Evolutionary conservation across 441 rosid genomes (phyloP).

Genomic region (Corymbia calophylla): DNA sequence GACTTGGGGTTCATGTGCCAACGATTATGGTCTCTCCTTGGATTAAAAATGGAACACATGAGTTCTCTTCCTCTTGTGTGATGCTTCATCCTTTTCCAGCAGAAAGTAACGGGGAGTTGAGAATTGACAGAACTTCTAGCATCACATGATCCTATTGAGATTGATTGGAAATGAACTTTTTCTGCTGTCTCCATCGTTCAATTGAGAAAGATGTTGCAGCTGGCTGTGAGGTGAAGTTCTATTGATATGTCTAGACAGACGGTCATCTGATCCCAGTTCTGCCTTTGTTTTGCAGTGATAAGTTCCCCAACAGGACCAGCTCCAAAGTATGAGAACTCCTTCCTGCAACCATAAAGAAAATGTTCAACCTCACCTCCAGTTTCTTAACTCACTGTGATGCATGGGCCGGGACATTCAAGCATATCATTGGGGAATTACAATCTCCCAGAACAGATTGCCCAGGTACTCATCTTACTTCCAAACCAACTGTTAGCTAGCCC

Average conservation of each 20-base stretch:
- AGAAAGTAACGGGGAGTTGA: accelerated
- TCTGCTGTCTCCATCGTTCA: neutral
- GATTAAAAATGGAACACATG: slow-evolving; percentile 91
- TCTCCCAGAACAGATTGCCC: slow-evolving; percentile 92
- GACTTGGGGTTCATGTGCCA: slow-evolving; percentile 92
- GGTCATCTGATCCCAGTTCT: neutral
- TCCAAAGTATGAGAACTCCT: slow-evolving; percentile 77
- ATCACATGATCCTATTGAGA: neutral
- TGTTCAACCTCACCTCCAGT: slow-evolving; percentile 75
- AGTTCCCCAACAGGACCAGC: slow-evolving; percentile 62
- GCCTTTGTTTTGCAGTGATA: slow-evolving; percentile 34
- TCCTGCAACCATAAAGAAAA: slow-evolving; percentile 88
- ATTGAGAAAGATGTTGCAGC: neutral
- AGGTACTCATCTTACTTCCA: slow-evolving; percentile 17
- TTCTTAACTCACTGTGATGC: slow-evolving; percentile 93
- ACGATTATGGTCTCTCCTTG: slow-evolving; percentile 97
- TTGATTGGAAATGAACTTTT: neutral
- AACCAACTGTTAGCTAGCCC: neutral
- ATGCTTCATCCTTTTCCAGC: neutral
- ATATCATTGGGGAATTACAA: slow-evolving; percentile 45
- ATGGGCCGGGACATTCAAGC: slow-evolving; percentile 96
- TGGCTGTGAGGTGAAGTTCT: neutral
- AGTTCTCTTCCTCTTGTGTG: neutral
- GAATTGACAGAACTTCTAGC: neutral
- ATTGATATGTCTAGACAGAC: neutral